phyloP scores from a whole-genome alignment of 495 filamentous ascomycete genomes.

The Parachaetomium inaequale region DNA sequence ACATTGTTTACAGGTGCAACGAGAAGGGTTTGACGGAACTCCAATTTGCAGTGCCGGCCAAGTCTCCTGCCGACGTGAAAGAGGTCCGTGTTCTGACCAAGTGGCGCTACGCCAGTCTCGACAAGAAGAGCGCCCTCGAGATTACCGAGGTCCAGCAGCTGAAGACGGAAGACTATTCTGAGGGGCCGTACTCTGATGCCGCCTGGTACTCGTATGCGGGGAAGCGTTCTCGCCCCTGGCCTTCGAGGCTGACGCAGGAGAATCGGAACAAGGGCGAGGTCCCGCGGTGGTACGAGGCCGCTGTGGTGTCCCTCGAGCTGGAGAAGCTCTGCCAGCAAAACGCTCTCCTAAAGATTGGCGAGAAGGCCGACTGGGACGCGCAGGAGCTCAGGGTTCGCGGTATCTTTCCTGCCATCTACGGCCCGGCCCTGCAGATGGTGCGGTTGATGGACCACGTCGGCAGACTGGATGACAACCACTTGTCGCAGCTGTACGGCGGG shows the following conservation, averaged over 20 bases:
- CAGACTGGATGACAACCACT: conserved; percentile 20
- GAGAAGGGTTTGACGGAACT: conserved; percentile 23
- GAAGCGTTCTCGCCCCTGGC: conserved; percentile 5
- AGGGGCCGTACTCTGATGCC: not conserved
- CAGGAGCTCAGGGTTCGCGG: conserved; percentile 26
- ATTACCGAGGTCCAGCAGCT: conserved; percentile 43
- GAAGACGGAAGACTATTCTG: too few relatives aligned
- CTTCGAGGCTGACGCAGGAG: not conserved
- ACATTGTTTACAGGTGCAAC: not conserved
- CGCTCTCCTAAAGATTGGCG: conserved; percentile 34
- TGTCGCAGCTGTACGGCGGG: not conserved
- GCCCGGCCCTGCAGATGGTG: conserved; percentile 33
- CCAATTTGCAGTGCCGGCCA: conserved; percentile 17
- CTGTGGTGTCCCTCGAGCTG: conserved; percentile 30
- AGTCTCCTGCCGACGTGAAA: conserved; percentile 24
- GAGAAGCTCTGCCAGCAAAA: conserved; percentile 39
- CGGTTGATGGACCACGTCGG: conserved; percentile 39
- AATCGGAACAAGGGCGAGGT: conserved; percentile 18
- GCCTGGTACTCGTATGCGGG: not conserved
- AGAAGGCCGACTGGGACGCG: conserved; percentile 38
- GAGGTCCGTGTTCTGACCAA: conserved; percentile 36
- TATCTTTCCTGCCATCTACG: conserved; percentile 26
- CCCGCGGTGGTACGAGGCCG: conserved; percentile 43
- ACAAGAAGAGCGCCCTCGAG: conserved; percentile 32
- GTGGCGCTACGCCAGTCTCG: conserved; percentile 17